Evolutionary conservation across 2,329 filamentous ascomycete species (phyloP).

Genomic region (Aplosporella prunicola): DNA sequence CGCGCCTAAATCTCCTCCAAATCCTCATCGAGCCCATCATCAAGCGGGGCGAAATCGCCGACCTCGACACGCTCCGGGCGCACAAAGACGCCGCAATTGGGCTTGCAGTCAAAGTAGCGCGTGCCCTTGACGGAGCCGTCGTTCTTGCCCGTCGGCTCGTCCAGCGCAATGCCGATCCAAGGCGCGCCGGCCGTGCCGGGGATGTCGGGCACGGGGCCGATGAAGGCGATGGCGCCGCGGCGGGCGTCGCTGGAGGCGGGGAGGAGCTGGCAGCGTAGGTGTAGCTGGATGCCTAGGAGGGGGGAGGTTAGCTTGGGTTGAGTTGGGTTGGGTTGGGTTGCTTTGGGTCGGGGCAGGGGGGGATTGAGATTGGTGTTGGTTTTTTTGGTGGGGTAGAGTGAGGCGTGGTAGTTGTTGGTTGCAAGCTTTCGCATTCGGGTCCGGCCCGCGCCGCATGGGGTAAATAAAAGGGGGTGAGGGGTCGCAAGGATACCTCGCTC

Average conservation of each 20-base stretch:
- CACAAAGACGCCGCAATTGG: slow-evolving; percentile 71
- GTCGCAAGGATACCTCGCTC: slow-evolving; percentile 42
- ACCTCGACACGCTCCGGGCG: slow-evolving; percentile 68
- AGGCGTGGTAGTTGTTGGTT: too few relatives aligned
- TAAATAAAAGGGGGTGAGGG: background rate
- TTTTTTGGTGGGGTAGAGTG: background rate
- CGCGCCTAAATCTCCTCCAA: slow-evolving; percentile 60
- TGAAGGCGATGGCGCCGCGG: slow-evolving; percentile 60
- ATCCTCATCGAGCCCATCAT: slow-evolving; percentile 62
- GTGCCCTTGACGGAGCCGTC: slow-evolving; percentile 60
- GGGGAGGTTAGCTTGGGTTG: background rate
- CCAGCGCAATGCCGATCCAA: slow-evolving; percentile 66
- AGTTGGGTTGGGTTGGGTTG: too few relatives aligned
- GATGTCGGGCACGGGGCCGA: slow-evolving; percentile 67
- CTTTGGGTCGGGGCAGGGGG: background rate
- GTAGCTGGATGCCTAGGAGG: slow-evolving; percentile 32
- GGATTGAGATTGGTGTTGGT: background rate
- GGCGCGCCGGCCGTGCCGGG: slow-evolving; percentile 45
- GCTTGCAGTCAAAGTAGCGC: slow-evolving; percentile 59
- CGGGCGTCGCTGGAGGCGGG: slow-evolving; percentile 55
- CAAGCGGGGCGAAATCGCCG: slow-evolving; percentile 56
- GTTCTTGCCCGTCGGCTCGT: slow-evolving; percentile 76
- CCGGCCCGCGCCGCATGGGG: background rate
- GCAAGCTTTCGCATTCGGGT: too few relatives aligned
- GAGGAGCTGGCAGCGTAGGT: slow-evolving; percentile 37